Percentiles rank a stretch among this genome's conserved stretches.
phyloP scores from a whole-genome alignment of 768 basidiomycete species.

The Krasilnikovozyma curviuscula region DNA sequence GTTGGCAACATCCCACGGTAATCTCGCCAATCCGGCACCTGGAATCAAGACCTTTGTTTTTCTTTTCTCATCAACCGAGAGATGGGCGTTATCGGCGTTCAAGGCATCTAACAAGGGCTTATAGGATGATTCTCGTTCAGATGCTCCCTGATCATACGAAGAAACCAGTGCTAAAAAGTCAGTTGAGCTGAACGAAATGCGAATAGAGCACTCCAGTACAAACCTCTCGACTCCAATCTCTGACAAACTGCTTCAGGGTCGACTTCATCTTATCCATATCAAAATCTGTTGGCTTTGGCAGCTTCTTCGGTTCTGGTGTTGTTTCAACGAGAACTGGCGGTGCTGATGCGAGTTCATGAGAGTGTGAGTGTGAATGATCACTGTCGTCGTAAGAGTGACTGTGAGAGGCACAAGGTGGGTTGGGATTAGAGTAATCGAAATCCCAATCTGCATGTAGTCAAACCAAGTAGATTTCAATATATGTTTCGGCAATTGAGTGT shows the following conservation, averaged over 20 bases:
- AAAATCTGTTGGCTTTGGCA: background rate
- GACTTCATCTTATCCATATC: slow-evolving; percentile 79
- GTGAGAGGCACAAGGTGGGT: slow-evolving; percentile 10
- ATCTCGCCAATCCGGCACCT: slow-evolving; percentile 68
- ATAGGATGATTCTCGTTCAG: slow-evolving; percentile 62
- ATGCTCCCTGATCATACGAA: slow-evolving; percentile 37
- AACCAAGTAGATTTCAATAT: too few species aligned
- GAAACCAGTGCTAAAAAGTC: background rate
- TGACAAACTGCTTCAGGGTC: slow-evolving; percentile 76
- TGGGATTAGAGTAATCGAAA: slow-evolving; percentile 3
- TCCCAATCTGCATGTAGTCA: slow-evolving; percentile 23
- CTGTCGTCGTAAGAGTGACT: slow-evolving; percentile 19
- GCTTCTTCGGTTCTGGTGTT: slow-evolving; percentile 12
- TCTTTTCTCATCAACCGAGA: slow-evolving; percentile 39
- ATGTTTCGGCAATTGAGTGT: background rate
- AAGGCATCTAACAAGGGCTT: slow-evolving; percentile 62
- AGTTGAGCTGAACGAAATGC: background rate
- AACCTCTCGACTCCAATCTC: slow-evolving; percentile 82
- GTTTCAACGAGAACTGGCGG: slow-evolving; percentile 6
- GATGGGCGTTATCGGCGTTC: slow-evolving; percentile 40
- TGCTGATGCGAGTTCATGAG: slow-evolving; percentile 7
- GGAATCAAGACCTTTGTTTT: slow-evolving; percentile 63
- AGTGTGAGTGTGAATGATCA: slow-evolving; percentile 13
- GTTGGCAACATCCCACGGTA: slow-evolving; percentile 66
- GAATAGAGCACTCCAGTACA: slow-evolving; percentile 5